Conservation (phyloP, 2,329 filamentous ascomycete genomes). For the Colletotrichum cordylinicola region DNA sequence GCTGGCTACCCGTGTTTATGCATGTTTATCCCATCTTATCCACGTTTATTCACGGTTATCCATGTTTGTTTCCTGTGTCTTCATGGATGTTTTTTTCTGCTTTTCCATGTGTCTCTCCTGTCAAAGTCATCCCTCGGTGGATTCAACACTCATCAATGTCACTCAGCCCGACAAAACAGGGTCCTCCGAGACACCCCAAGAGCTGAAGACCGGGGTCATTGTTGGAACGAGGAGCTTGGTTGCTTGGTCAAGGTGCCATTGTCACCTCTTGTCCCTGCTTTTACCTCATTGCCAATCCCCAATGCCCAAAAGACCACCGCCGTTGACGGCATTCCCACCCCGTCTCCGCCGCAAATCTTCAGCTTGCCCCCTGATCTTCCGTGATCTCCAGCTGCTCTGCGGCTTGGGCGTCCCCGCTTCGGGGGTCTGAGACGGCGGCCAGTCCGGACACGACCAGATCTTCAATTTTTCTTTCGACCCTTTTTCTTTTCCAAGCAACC, state of each 20-base stretch:
- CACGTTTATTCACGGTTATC: not conserved
- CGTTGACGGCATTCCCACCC: not conserved
- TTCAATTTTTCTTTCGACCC: not conserved
- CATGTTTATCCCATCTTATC: not conserved
- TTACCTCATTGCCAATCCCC: not conserved
- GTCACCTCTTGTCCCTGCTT: not conserved
- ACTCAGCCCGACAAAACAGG: not conserved
- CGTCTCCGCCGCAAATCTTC: not conserved
- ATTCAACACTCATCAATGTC: not conserved
- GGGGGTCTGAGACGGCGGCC: conserved; percentile 15
- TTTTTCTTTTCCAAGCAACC: not conserved
- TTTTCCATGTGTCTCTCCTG: not conserved
- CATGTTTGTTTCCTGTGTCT: not conserved
- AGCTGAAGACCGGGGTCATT: not conserved
- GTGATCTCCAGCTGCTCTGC: not conserved
- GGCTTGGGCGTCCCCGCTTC: not conserved
- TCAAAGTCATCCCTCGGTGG: not conserved
- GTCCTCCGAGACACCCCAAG: conserved; percentile 9
- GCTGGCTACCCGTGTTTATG: not conserved
- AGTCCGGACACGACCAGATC: not conserved
- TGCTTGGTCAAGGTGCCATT: not conserved
- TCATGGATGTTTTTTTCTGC: too few species aligned
- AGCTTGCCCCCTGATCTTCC: conserved; percentile 12
- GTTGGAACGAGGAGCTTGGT: not conserved
- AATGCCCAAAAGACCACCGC: not conserved